phyloP scores from a whole-genome alignment of 2,329 filamentous ascomycete species.

The Neonectria ditissima region DNA sequence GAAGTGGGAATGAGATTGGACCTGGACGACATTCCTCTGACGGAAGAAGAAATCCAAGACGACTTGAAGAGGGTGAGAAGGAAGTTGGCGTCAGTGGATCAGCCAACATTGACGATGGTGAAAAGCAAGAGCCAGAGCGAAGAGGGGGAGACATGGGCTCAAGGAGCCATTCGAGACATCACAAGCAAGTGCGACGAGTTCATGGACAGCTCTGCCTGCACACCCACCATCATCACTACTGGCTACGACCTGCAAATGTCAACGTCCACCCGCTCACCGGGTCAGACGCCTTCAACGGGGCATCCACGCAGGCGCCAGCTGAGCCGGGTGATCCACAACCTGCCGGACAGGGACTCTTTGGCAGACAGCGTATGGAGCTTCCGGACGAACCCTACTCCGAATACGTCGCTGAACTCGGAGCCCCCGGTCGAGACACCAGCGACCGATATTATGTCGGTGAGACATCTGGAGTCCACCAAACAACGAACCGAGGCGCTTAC shows the following conservation, averaged over 20 bases:
- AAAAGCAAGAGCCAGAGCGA: slow-evolving; percentile 17
- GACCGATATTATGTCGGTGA: slow-evolving; percentile 48
- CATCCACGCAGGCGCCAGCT: slow-evolving; percentile 25
- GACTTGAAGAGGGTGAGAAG: slow-evolving; percentile 27
- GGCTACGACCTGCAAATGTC: slow-evolving; percentile 55
- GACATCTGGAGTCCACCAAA: slow-evolving; percentile 27
- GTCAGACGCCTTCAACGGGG: not conserved
- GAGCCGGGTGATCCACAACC: slow-evolving; percentile 39
- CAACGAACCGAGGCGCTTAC: slow-evolving; percentile 27
- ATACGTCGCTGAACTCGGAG: slow-evolving; percentile 42
- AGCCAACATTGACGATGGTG: slow-evolving; percentile 21
- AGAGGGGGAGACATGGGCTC: slow-evolving; percentile 35
- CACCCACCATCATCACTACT: slow-evolving; percentile 73
- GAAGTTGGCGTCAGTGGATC: slow-evolving; percentile 22
- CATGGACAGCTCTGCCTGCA: slow-evolving; percentile 60
- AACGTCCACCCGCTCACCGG: slow-evolving; percentile 29
- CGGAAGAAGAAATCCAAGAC: slow-evolving; percentile 31
- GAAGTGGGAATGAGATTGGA: slow-evolving; percentile 17
- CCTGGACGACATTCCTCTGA: slow-evolving; percentile 13
- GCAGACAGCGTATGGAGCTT: slow-evolving; percentile 32
- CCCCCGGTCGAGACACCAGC: slow-evolving; percentile 35
- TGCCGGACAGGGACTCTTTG: slow-evolving; percentile 33
- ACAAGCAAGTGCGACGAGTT: slow-evolving; percentile 36
- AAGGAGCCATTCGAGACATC: slow-evolving; percentile 39
- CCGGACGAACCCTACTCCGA: slow-evolving; percentile 41